These are phyloP conservation scores for Lablab purpureus DNA, from an alignment of 306 rosid species.

Conservation along the genomic window DNA sequence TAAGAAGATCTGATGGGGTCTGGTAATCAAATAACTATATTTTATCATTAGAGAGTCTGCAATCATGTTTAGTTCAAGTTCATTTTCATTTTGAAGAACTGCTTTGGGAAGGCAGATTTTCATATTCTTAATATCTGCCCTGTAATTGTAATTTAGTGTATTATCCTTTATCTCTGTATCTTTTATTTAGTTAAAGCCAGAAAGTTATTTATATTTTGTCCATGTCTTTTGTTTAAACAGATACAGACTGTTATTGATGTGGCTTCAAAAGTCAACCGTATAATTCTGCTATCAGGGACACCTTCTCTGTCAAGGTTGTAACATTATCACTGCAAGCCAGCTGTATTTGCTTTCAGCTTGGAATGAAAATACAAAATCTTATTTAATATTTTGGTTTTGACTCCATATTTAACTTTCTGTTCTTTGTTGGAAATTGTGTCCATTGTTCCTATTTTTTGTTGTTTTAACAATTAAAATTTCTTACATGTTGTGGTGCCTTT, in stretches of 20 bases:
- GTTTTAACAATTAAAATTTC: slow-evolving; percentile 39
- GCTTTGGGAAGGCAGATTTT: slow-evolving; percentile 11
- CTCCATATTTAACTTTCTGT: slow-evolving; percentile 25
- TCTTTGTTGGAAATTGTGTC: slow-evolving; percentile 31
- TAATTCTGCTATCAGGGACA: slow-evolving; percentile 92
- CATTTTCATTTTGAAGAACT: slow-evolving; percentile 27
- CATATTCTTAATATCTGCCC: slow-evolving; percentile 27
- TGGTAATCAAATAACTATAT: slow-evolving; percentile 10
- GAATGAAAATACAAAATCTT: slow-evolving; percentile 40
- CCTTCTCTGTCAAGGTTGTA: slow-evolving; percentile 97
- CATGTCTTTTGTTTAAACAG: slow-evolving; percentile 57
- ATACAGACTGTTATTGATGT: slow-evolving; percentile 83
- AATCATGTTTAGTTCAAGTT: slow-evolving; percentile 24
- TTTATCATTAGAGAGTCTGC: background rate
- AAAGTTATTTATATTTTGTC: slow-evolving; percentile 27
- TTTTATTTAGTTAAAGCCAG: slow-evolving; percentile 18
- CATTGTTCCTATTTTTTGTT: slow-evolving; percentile 25
- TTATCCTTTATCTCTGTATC: background rate
- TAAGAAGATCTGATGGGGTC: background rate
- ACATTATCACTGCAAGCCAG: slow-evolving; percentile 44
- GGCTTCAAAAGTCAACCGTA: slow-evolving; percentile 74
- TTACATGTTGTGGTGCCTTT: slow-evolving; percentile 56
- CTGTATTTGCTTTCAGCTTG: slow-evolving; percentile 35
- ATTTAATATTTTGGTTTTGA: slow-evolving; percentile 33
- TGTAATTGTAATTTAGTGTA: slow-evolving; percentile 10